These are phyloP conservation scores for Triticum urartu DNA, from an alignment of 176 grass and related monocot genomes.

Conservation along the genomic window DNA sequence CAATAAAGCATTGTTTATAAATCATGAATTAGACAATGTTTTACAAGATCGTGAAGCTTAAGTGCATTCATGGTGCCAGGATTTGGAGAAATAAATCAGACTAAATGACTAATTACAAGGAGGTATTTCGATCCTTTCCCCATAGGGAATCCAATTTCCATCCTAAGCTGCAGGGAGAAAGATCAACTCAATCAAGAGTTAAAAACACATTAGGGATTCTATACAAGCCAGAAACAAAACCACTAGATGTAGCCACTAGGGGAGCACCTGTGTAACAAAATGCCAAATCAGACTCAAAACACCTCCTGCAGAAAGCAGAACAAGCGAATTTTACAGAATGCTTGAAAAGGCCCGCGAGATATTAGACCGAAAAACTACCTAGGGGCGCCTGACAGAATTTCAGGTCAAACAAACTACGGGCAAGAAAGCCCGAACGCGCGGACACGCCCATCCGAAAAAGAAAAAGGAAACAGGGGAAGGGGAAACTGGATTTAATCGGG, in stretches of 20 bases:
- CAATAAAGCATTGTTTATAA: background rate
- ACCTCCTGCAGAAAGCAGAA: background rate
- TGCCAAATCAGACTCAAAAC: background rate
- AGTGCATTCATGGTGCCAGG: background rate
- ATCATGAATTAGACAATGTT: background rate
- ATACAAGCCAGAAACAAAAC: background rate
- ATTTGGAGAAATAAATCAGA: background rate
- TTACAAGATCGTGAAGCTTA: background rate
- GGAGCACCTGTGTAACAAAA: background rate
- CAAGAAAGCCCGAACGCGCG: background rate
- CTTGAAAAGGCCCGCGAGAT: background rate
- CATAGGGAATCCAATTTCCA: background rate
- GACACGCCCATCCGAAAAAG: background rate
- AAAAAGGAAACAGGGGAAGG: background rate
- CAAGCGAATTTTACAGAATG: background rate
- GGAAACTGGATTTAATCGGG: background rate
- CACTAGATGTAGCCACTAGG: background rate
- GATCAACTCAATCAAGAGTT: background rate
- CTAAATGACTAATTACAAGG: background rate
- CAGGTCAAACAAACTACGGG: background rate
- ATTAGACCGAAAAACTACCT: constrained; percentile 14
- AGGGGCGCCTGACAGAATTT: background rate
- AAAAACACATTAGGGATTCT: background rate
- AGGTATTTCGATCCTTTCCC: background rate
- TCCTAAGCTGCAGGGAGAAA: background rate